phyloP scores from a whole-genome alignment of 768 basidiomycete species.

The Clavaria fumosa region DNA sequence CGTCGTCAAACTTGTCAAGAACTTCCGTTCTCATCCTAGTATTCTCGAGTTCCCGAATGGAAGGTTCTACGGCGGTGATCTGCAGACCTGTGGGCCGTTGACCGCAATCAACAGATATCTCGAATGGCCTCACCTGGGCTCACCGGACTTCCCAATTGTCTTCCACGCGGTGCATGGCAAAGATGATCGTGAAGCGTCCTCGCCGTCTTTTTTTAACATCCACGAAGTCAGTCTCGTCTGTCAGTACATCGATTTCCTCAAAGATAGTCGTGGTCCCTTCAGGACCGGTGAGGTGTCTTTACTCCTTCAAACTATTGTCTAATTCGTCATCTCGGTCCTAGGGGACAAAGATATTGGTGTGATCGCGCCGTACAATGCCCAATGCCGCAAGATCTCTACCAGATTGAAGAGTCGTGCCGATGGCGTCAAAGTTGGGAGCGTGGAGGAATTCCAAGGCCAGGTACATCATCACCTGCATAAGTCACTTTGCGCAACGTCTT shows the following conservation, averaged over 20 bases:
- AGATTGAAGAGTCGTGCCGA: slow-evolving; percentile 21
- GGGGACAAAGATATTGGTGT: slow-evolving; percentile 41
- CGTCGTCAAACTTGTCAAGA: slow-evolving; percentile 45
- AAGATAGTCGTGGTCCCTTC: too few species aligned
- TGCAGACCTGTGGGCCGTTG: slow-evolving; percentile 31
- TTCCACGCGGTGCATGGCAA: slow-evolving; percentile 47
- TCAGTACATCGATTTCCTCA: too few species aligned
- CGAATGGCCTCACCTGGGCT: slow-evolving; percentile 25
- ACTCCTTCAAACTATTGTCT: too few species aligned
- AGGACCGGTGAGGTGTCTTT: too few species aligned
- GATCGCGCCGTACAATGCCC: slow-evolving; percentile 49
- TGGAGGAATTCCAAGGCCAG: slow-evolving; percentile 56
- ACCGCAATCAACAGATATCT: slow-evolving; percentile 26
- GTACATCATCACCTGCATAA: slow-evolving; percentile 18
- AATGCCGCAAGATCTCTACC: slow-evolving; percentile 32
- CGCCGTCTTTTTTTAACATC: slow-evolving; percentile 60
- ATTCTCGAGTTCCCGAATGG: slow-evolving; percentile 51
- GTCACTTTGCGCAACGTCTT: slow-evolving; percentile 8
- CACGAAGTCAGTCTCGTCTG: slow-evolving; percentile 41
- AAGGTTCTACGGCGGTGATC: slow-evolving; percentile 39
- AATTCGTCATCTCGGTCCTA: too few species aligned
- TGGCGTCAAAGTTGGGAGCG: slow-evolving; percentile 43
- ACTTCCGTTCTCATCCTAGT: slow-evolving; percentile 47
- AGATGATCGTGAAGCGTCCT: slow-evolving; percentile 49
- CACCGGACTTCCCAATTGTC: slow-evolving; percentile 39